These are phyloP conservation scores for Planoprotostelium fungivorum DNA, from an alignment of 78 protist genomes.

Conservation along the genomic window DNA sequence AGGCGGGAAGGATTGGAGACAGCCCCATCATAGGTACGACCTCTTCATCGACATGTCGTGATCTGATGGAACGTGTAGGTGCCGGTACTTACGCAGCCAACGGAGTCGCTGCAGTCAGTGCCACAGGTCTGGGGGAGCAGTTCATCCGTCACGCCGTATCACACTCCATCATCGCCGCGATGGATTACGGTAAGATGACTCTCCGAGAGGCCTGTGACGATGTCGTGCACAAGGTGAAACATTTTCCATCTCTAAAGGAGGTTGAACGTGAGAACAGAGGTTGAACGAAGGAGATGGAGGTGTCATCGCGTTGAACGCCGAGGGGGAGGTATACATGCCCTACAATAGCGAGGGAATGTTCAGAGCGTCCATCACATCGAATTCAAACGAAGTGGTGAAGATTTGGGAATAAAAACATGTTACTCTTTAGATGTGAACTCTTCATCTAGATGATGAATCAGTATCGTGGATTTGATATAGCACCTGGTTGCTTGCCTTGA, in stretches of 20 bases:
- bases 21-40: slow-evolving; percentile 56
- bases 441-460: no score
- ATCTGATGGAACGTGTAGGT: background rate
- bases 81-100: slow-evolving; percentile 60
- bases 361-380: slow-evolving; percentile 11
- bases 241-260: background rate
- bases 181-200: slow-evolving; percentile 25
- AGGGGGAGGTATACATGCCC: slow-evolving; percentile 53
- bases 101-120: slow-evolving; percentile 35
- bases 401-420: slow-evolving; percentile 23
- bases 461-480: no score
- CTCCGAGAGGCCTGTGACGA: slow-evolving; percentile 39
- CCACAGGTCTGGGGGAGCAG: slow-evolving; percentile 59
- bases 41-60: background rate
- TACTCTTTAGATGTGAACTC: no score
- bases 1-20: slow-evolving; percentile 71
- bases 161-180: slow-evolving; percentile 31
- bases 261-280: background rate
- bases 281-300: slow-evolving; percentile 51
- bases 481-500: no score
- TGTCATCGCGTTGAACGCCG: slow-evolving; percentile 39
- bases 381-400: background rate
- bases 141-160: slow-evolving; percentile 42
- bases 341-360: slow-evolving; percentile 64
- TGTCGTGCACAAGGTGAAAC: slow-evolving; percentile 3